A percentile compares a stretch with the other conserved stretches of the same genome.
Conservation (phyloP, 1,284 basidiomycete species). For the Earliella scabrosa region DNA sequence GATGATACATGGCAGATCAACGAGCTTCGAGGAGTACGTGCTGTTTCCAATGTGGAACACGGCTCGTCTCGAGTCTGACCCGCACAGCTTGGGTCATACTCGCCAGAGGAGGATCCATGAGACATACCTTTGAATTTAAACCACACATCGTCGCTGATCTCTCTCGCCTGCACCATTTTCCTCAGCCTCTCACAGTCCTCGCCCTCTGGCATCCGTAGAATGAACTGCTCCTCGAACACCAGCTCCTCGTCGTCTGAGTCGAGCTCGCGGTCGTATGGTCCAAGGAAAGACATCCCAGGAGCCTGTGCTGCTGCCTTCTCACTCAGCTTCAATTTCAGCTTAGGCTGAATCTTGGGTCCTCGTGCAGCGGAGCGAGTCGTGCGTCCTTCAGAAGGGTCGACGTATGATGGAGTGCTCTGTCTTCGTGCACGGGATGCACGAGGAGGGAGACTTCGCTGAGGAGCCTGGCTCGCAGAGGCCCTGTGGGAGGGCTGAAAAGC, state of each 20-base stretch:
- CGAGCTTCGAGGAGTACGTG: slow-evolving; percentile 90
- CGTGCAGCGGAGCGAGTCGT: slow-evolving; percentile 42
- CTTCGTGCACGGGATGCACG: slow-evolving; percentile 29
- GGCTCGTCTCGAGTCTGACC: slow-evolving; percentile 86
- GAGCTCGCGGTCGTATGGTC: slow-evolving; percentile 90
- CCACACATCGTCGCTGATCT: slow-evolving; percentile 87
- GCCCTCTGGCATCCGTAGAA: slow-evolving; percentile 88
- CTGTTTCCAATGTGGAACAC: slow-evolving; percentile 87
- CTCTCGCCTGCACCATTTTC: slow-evolving; percentile 82
- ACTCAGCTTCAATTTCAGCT: slow-evolving; percentile 83
- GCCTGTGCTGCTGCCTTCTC: slow-evolving; percentile 79
- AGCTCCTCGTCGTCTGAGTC: slow-evolving; percentile 95
- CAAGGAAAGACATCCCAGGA: slow-evolving; percentile 82
- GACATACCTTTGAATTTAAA: slow-evolving; percentile 95
- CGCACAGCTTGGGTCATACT: too few relatives aligned
- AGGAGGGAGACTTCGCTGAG: slow-evolving; percentile 25
- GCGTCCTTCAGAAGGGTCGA: slow-evolving; percentile 33
- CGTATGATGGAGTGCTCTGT: slow-evolving; percentile 32
- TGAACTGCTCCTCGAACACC: slow-evolving; percentile 97
- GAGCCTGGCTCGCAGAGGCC: slow-evolving; percentile 18
- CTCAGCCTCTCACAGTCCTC: slow-evolving; percentile 79
- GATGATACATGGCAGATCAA: slow-evolving; percentile 93
- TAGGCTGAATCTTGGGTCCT: slow-evolving; percentile 61
- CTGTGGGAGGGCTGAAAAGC: slow-evolving; percentile 29
- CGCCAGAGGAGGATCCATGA: too few relatives aligned